Base-by-base conservation (phyloP, 805 yeast genomes). In the Candida incommunis region DNA sequence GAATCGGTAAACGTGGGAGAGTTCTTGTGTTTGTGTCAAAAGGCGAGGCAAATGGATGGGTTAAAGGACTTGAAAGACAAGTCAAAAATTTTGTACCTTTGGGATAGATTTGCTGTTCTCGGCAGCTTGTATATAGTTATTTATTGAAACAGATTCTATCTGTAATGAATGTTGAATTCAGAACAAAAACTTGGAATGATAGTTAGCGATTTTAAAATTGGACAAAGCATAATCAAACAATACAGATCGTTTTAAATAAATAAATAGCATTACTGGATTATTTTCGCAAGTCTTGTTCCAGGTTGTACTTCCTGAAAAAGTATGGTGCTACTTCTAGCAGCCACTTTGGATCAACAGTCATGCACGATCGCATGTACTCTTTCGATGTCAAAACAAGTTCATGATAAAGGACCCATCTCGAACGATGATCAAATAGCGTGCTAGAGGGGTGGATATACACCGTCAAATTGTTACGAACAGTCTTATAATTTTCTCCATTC, bases 331-430 rank as follows among this genome's bases (percentile, higher is more conserved):
- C 62, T 62, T 60, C 80, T 74, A 41, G 76, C 64, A 90, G 65
- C 95, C 95, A 84, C 50, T 69, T 70, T 0, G 95, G 83, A 43
- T 86, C 87, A 27, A 92, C 76, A n/a, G 74, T 72, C 16, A 88
- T 82, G 23, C 82, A 79, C 53, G 86, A 86, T 46, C 92, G 82
- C 95, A 90, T 86, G 57, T 83, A 92, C 68, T 90, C 97, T 57
- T 79, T 78, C 15, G 82, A 74, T 0, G 98, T 90, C 51, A 86
- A 69, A 24, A 87, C 74, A 44, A 87, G 69, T 25, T 87, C 82
- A 55, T 87, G 87, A 55, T 85, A 88, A 7, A 90, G 61, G 41
- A 87, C 81, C 63, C 84, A 85, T 48, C 82, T 92, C 9, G 44
- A 22, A 23, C 71, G 72, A 46, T 65, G 65, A 15, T 72, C 71